Percentiles rank a stretch among this genome's conserved stretches.
Conservation (phyloP, 768 basidiomycete genomes). For the Naganishia antarctica region DNA sequence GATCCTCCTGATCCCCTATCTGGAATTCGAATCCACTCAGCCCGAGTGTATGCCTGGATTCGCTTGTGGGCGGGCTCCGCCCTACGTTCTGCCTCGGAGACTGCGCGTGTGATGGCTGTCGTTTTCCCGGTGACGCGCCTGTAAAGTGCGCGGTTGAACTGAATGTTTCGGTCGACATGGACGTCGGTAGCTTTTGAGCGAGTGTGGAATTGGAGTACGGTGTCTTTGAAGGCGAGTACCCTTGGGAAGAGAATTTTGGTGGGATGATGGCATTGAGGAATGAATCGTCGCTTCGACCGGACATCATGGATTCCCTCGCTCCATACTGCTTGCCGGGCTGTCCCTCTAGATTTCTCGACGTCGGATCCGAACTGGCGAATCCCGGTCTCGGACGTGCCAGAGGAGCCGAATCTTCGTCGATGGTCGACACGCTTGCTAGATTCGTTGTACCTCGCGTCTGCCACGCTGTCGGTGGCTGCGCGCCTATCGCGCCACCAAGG, state of each 20-base stretch:
- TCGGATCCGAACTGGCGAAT: slow-evolving; percentile 3
- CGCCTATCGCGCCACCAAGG: not conserved
- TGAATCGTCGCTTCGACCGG: slow-evolving; percentile 39
- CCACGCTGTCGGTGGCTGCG: slow-evolving; percentile 3
- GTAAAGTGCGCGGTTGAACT: not conserved
- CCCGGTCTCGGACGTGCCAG: slow-evolving; percentile 12
- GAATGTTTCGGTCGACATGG: slow-evolving; percentile 9
- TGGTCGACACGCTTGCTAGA: not conserved
- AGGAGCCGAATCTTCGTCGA: not conserved
- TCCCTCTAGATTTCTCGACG: no score
- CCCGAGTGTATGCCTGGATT: slow-evolving; percentile 11
- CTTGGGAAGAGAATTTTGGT: slow-evolving; percentile 26
- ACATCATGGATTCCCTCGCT: slow-evolving; percentile 35
- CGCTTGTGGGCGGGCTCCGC: not conserved
- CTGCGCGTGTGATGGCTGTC: not conserved
- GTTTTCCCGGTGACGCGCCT: not conserved
- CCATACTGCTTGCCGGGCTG: not conserved
- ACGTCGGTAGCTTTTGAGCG: not conserved
- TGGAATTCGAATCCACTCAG: slow-evolving; percentile 20
- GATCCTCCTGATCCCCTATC: slow-evolving; percentile 8
- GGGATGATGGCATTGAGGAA: slow-evolving; percentile 47
- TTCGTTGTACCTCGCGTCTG: not conserved
- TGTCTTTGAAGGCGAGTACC: not conserved
- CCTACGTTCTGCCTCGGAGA: not conserved
- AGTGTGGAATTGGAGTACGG: not conserved